Evolutionary conservation across 1,284 basidiomycete genomes (phyloP).

Genomic region (Porodaedalea pini): DNA sequence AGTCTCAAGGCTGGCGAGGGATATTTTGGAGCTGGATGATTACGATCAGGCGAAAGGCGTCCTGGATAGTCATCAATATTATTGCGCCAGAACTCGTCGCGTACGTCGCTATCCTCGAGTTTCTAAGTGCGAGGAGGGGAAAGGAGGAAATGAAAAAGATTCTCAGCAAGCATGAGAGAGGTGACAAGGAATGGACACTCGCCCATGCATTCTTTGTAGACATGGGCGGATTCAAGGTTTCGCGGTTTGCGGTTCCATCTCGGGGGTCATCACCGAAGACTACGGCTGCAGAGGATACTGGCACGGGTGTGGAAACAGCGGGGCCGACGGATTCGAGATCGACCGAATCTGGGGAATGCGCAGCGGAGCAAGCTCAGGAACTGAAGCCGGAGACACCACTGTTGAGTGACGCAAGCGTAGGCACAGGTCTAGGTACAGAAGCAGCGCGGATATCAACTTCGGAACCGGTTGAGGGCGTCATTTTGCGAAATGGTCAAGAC

Average conservation of each 20-base stretch:
- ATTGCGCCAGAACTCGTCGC: conserved; percentile 11
- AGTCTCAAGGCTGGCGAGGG: not conserved
- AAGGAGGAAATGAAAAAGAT: not conserved
- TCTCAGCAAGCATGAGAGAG: too few species aligned
- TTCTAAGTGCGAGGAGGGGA: not conserved
- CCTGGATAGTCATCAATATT: conserved; percentile 1
- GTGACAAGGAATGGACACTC: not conserved
- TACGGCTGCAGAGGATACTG: too few species aligned
- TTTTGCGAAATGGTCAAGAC: too few species aligned
- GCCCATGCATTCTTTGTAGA: conserved; percentile 8
- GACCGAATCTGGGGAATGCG: too few species aligned
- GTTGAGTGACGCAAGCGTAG: too few species aligned
- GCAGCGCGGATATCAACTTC: too few species aligned
- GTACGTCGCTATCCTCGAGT: not conserved
- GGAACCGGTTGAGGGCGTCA: too few species aligned
- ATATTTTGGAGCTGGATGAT: not conserved
- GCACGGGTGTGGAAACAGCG: too few species aligned
- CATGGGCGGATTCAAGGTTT: conserved; percentile 14
- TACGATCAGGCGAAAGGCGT: not conserved
- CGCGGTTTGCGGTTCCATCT: not conserved
- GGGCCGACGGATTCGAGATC: too few species aligned
- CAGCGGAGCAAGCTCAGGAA: too few species aligned
- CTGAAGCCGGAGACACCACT: too few species aligned
- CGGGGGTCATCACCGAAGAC: not conserved
- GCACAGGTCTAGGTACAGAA: too few species aligned